Percentiles rank a stretch among this genome's conserved stretches.
phyloP scores from a whole-genome alignment of 2,329 filamentous ascomycete species.

The Claviceps humidiphila region DNA sequence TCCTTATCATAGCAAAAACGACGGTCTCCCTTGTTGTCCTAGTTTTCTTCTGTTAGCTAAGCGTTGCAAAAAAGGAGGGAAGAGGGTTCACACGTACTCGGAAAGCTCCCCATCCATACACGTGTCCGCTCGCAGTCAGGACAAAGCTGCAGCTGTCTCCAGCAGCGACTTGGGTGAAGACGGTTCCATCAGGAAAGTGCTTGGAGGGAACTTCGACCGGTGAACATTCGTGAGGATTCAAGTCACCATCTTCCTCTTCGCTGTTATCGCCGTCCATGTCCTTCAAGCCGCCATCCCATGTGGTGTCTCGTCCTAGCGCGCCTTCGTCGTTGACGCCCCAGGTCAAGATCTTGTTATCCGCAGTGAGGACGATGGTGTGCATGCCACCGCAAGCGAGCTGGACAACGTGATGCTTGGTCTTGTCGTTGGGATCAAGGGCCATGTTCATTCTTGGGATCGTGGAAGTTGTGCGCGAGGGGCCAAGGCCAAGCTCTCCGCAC shows the following conservation, averaged over 20 bases:
- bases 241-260: conserved; percentile 47
- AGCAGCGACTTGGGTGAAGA: conserved; percentile 51
- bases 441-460: conserved; percentile 38
- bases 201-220: conserved; percentile 47
- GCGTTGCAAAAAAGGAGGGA: not conserved
- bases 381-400: conserved; percentile 69
- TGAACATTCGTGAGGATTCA: conserved; percentile 62
- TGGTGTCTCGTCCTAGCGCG: conserved; percentile 62
- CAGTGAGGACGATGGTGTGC: conserved; percentile 65
- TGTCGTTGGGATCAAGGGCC: conserved; percentile 58
- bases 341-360: conserved; percentile 68
- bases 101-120: conserved; percentile 81
- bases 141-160: conserved; percentile 66
- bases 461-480: conserved; percentile 35
- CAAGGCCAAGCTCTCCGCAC: conserved; percentile 72
- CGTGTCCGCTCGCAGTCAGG: conserved; percentile 58
- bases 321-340: conserved; percentile 85
- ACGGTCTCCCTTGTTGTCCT: conserved; percentile 4
- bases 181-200: conserved; percentile 46
- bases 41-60: not conserved
- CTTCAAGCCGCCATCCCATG: conserved; percentile 50
- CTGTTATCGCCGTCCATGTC: conserved; percentile 43
- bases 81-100: conserved; percentile 43
- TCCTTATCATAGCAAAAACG: conserved; percentile 43
- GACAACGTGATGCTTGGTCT: conserved; percentile 52